Evolutionary conservation across 441 rosid species (phyloP).

Genomic region (Cnidoscolus chayamansa): DNA sequence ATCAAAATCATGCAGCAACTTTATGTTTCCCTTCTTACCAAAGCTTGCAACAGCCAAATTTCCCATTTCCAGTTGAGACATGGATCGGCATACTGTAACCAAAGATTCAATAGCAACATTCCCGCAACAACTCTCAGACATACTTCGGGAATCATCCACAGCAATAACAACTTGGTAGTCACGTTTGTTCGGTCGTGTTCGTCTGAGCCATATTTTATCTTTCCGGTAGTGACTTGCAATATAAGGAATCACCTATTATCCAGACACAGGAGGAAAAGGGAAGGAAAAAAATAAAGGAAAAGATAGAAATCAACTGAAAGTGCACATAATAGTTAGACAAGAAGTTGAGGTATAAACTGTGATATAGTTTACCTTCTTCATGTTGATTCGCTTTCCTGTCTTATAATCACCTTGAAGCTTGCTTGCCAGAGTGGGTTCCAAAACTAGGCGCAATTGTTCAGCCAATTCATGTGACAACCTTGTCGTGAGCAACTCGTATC

Average conservation of each 20-base stretch:
- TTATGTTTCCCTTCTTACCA: conserved; percentile 81
- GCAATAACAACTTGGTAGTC: conserved; percentile 95
- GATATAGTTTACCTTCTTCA: conserved; percentile 65
- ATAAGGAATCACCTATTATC: conserved; percentile 75
- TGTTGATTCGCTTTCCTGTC: conserved; percentile 96
- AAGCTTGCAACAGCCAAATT: conserved; percentile 92
- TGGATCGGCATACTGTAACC: conserved; percentile 92
- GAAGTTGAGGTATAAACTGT: not conserved
- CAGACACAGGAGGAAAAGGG: conserved; percentile 11
- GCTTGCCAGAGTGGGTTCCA: conserved; percentile 95
- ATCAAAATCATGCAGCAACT: conserved; percentile 84
- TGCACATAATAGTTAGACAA: not conserved
- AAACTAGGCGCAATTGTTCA: conserved; percentile 88
- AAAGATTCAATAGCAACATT: conserved; percentile 86
- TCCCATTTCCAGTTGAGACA: conserved; percentile 95
- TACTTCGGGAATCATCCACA: conserved; percentile 93
- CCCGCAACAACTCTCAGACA: conserved; percentile 88
- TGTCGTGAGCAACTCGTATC: conserved; percentile 69
- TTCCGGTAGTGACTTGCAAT: conserved; percentile 94
- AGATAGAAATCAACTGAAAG: conserved; percentile 1
- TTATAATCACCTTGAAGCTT: conserved; percentile 96
- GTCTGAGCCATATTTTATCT: conserved; percentile 96
- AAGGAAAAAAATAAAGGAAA: not conserved
- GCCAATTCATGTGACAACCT: conserved; percentile 92
- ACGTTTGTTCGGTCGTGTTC: conserved; percentile 93